Evolutionary conservation across 139 green algal species (phyloP), one percentile per base, ranked within the genome.

Genomic region (Microglena sp.): DNA sequence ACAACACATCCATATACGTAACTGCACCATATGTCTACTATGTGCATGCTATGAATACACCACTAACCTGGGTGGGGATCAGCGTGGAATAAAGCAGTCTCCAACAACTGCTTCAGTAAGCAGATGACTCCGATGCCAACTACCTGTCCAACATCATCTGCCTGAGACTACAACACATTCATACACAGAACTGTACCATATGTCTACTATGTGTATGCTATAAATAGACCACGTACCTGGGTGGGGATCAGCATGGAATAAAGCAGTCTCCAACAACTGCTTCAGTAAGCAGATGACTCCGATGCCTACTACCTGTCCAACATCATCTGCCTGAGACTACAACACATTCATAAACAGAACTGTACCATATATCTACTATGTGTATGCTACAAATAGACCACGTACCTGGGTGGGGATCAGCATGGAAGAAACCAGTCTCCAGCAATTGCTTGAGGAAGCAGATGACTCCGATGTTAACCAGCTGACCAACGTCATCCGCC

Each of bases 281-380:
- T 96, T 96, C 33, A 99, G 82, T 81, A 96, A 99, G 81, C 86
- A 95, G 66, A 99, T 95, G 30, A 99, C 92, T 31, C 94, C 94
- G 32, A 99, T 60, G 79, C 97, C 97, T 57, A 97, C 90, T 34
- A 97, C 79, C 2, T 75, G 70, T 22, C 87, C 90, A 56, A 98
- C 91, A 65, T 98, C 92, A 66, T 81, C 69, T 3, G 86, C 90
- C 34, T 82, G 77, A 73, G 73, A 89, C 74, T 95, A 83, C 32
- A 60, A 84, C 66, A 96, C 82, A 68, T 92, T 93, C 72, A n/a
- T n/a, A n/a, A n/a, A n/a, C n/a, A n/a, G n/a, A n/a, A n/a, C n/a
- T n/a, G n/a, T n/a, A n/a, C n/a, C n/a, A n/a, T n/a, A n/a, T n/a
- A n/a, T n/a, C n/a, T n/a, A n/a, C n/a, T n/a, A n/a, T n/a, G n/a